Evolutionary conservation across 371 early-diverging fungal species (phyloP), one percentile per base, ranked within the genome.

Genomic region (Racocetra persica): DNA sequence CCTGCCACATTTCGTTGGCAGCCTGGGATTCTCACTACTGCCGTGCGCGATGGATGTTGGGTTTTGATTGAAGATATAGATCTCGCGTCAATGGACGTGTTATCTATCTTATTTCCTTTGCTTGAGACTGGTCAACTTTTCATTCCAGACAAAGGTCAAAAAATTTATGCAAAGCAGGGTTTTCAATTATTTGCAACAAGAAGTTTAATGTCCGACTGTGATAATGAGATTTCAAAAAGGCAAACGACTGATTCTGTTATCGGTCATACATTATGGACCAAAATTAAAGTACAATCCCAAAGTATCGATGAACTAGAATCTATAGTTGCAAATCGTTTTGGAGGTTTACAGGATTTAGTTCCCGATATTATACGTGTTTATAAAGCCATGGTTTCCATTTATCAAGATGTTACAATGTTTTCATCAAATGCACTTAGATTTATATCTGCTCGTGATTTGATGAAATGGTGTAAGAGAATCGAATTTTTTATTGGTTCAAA

Each of bases 31-130:
- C 90, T 99, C 63, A 95, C 99, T 2, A 93, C 92, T 10, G 99
- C 99, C 6, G 98, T 99, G 4, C 81, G 89, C 69, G 93, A 95
- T 75, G 99, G 99, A 52, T 87, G 94, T 49, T 99, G 99, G 99
- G 93, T 99, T 28, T 87, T 99, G 78, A 93, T 99, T 81, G 99
- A 99, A 88, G 99, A 99, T 88, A 94, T 99, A 80, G 99, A 99
- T 85, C 88, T 97, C 38, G 99, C 99, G 4, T 96, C 98, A n/a
- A 87, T 92, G 49, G 99, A 99, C 82, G 99, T 99, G 20, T 88
- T 99, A 57, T 96, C 98, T 22, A 93, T 99, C 3, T 91, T 99
- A 57, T 86, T 97, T 67, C 97, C 99, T 4, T 88, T 99, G 36
- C 90, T 99, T 20, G 99, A 99, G 87, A 95, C 95, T 16, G 89